Conservation (phyloP, 306 rosid species). For the Quercus bicolor region DNA sequence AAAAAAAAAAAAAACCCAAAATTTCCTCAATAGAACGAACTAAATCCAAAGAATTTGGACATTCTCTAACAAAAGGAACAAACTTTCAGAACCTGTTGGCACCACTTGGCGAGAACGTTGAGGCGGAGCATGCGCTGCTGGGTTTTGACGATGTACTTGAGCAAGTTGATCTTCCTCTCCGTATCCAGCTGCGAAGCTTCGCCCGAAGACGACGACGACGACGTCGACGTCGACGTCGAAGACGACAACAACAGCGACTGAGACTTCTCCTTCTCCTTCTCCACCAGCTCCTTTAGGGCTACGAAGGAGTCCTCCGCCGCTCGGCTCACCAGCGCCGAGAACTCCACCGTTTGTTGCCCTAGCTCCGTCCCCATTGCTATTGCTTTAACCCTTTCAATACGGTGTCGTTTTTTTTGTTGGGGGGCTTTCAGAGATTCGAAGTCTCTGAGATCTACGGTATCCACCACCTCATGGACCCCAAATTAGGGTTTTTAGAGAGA, state of each 20-base stretch:
- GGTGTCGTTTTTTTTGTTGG: too few relatives aligned
- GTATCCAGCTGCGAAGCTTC: conserved; percentile 58
- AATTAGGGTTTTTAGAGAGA: conserved; percentile 6
- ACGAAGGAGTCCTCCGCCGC: conserved; percentile 81
- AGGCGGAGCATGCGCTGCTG: conserved; percentile 97
- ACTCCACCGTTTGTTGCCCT: conserved; percentile 95
- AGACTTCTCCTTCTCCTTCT: conserved; percentile 47
- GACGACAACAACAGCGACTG: background rate
- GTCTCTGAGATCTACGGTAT: too few relatives aligned
- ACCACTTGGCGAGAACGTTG: conserved; percentile 94
- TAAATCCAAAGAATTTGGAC: background rate
- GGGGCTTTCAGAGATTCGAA: too few relatives aligned
- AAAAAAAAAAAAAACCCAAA: background rate
- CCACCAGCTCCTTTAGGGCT: conserved; percentile 75
- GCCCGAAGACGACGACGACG: conserved; percentile 20
- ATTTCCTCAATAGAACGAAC: background rate
- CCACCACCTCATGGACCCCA: conserved; percentile 16
- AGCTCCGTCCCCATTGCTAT: conserved; percentile 70
- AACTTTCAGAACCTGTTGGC: conserved; percentile 61
- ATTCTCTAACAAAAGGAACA: background rate
- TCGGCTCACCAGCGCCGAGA: conserved; percentile 71
- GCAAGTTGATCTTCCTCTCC: conserved; percentile 76
- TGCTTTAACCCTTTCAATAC: too few relatives aligned
- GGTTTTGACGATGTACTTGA: conserved; percentile 84
- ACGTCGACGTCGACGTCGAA: background rate